Conservation (phyloP, 352 stramenopile species). For the Globisporangium camurandrum region DNA sequence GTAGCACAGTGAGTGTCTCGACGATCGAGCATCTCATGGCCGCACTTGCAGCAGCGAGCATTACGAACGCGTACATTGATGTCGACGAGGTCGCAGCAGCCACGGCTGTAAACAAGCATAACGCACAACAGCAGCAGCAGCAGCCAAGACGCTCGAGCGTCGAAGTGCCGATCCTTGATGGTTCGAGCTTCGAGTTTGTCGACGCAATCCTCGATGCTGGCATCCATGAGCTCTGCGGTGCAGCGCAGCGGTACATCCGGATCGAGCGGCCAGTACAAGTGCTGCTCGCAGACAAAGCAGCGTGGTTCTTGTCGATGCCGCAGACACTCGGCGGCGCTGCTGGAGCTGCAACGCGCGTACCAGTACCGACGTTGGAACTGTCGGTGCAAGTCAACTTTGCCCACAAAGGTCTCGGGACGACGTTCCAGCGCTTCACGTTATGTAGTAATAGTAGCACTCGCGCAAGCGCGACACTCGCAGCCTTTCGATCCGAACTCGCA, state of each 20-base stretch:
- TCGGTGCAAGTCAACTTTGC: conserved; percentile 65
- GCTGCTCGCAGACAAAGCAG: conserved; percentile 49
- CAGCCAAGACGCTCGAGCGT: no score
- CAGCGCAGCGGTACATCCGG: conserved; percentile 20
- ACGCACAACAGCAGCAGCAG: not conserved
- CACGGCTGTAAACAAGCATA: no score
- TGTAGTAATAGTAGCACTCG: conserved; percentile 18
- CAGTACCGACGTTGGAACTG: conserved; percentile 34
- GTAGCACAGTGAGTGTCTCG: conserved; percentile 20
- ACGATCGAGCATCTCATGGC: conserved; percentile 72
- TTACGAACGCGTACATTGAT: conserved; percentile 41
- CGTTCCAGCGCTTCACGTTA: conserved; percentile 32
- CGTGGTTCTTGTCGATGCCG: conserved; percentile 52
- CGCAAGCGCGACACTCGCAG: conserved; percentile 14
- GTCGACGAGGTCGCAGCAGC: conserved; percentile 2
- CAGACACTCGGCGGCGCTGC: no score
- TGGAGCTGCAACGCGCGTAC: conserved; percentile 5
- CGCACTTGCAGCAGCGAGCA: conserved; percentile 31
- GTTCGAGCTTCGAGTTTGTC: conserved; percentile 43
- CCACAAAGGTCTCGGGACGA: conserved; percentile 44
- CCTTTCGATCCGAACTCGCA: conserved; percentile 33
- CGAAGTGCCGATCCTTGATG: conserved; percentile 63
- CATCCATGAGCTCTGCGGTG: conserved; percentile 17
- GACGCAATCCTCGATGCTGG: conserved; percentile 28
- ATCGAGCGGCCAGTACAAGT: conserved; percentile 53